Conservation (phyloP, 352 stramenopile genomes). For the Phytophthora pini region DNA sequence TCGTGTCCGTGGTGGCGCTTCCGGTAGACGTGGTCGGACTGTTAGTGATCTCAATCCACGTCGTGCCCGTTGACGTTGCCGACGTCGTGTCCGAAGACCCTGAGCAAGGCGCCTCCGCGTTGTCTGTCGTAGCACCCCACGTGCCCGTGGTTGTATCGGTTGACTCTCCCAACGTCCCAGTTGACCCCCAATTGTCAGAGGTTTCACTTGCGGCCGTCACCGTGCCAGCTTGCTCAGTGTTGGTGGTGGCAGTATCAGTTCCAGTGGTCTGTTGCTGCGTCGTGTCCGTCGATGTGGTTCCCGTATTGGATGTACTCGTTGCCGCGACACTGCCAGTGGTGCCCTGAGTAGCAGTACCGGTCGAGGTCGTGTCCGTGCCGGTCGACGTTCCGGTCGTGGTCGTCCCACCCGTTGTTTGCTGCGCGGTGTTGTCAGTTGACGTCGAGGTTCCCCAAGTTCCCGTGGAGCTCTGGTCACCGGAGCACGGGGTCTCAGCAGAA, state of each 20-base stretch:
- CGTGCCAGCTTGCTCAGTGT: constrained; percentile 2
- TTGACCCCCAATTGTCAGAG: neutral
- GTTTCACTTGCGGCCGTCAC: neutral
- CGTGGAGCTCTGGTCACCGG: constrained; percentile 3
- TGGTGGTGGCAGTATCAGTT: neutral
- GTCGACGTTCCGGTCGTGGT: neutral
- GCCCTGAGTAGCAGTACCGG: neutral
- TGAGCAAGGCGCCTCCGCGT: constrained; percentile 13
- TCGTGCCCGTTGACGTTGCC: constrained; percentile 15
- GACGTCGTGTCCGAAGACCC: constrained; percentile 22
- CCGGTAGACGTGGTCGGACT: constrained; percentile 21
- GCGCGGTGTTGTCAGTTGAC: neutral
- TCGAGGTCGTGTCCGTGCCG: neutral
- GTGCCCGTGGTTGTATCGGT: constrained; percentile 3
- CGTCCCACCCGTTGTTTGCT: constrained; percentile 1
- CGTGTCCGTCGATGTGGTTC: constrained; percentile 7
- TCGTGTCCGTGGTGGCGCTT: constrained; percentile 11
- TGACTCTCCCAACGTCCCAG: neutral
- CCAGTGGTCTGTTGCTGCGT: constrained; percentile 3
- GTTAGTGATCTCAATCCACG: constrained; percentile 35
- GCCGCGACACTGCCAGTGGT: neutral
- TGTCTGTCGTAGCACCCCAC: constrained; percentile 15
- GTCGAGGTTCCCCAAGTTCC: neutral
- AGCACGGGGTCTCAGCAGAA: constrained; percentile 1
- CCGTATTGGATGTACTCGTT: neutral